phyloP scores from a whole-genome alignment of 257 asterid genomes.

The Avicennia marina region DNA sequence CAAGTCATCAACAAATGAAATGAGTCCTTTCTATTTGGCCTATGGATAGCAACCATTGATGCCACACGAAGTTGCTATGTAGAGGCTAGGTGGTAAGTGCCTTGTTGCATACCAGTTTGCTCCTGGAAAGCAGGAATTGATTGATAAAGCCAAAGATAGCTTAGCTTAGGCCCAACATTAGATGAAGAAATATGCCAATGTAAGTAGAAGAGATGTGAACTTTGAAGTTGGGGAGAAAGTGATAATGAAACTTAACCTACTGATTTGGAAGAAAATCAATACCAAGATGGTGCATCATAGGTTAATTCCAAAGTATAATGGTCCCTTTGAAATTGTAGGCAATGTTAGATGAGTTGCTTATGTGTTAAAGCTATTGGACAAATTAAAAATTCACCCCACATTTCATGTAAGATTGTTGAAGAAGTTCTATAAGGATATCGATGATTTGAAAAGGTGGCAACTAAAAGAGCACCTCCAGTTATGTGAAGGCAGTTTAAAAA shows the following conservation, averaged over 20 bases:
- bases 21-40: not conserved
- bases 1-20: not conserved
- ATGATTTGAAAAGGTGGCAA: too few relatives aligned
- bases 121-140: not conserved
- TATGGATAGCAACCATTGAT: too few relatives aligned
- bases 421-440: too few relatives aligned
- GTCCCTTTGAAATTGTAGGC: not conserved
- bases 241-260: not conserved
- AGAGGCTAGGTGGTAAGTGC: not conserved
- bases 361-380: too few relatives aligned
- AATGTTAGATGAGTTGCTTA: too few relatives aligned
- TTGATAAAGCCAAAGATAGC: not conserved
- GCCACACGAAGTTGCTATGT: not conserved
- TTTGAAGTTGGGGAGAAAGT: not conserved
- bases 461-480: too few relatives aligned
- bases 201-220: not conserved
- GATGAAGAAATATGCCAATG: conserved; percentile 4
- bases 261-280: not conserved
- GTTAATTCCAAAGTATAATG: not conserved
- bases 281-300: not conserved
- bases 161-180: not conserved
- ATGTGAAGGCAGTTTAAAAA: too few relatives aligned
- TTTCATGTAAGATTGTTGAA: too few relatives aligned
- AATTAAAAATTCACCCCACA: too few relatives aligned
- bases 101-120: not conserved